Percentiles rank a stretch among this genome's conserved stretches.
phyloP scores from a whole-genome alignment of 768 basidiomycete genomes.

The Chalciporus chontae region DNA sequence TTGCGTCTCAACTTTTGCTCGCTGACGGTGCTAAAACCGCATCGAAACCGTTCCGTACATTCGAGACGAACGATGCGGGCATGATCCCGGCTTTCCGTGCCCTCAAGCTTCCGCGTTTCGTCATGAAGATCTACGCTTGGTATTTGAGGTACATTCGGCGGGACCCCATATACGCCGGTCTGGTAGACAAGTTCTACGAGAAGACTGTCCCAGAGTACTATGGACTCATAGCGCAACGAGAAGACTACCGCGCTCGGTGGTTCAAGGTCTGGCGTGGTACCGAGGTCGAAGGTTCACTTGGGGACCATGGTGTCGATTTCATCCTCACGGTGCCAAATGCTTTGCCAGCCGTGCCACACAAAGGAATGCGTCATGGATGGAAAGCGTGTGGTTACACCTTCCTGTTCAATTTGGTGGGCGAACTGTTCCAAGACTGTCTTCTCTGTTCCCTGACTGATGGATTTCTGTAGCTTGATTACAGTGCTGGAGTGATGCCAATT shows the following conservation, averaged over 20 bases:
- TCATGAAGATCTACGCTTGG: conserved; percentile 47
- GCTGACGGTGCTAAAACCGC: conserved; percentile 46
- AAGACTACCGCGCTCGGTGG: conserved; percentile 40
- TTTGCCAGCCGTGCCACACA: conserved; percentile 56
- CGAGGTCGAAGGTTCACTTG: conserved; percentile 20
- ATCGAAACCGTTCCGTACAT: conserved; percentile 32
- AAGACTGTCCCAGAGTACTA: conserved; percentile 52
- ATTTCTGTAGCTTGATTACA: conserved; percentile 38
- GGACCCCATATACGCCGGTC: conserved; percentile 51
- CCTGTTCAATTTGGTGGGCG: conserved; percentile 61
- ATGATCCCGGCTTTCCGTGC: conserved; percentile 37
- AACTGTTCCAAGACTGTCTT: neutral
- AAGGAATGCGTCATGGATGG: conserved; percentile 50
- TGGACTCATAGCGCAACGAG: conserved; percentile 42
- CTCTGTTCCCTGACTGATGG: neutral
- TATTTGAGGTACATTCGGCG: conserved; percentile 49
- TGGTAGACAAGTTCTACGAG: conserved; percentile 46
- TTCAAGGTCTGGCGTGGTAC: conserved; percentile 32
- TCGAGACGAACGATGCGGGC: conserved; percentile 50
- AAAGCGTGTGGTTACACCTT: conserved; percentile 62
- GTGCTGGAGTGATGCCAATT: conserved; percentile 45
- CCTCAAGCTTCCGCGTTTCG: conserved; percentile 43
- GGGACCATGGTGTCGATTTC: conserved; percentile 54
- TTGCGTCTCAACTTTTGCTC: conserved; percentile 50
- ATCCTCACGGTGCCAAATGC: conserved; percentile 59